A percentile compares a stretch with the other conserved stretches of the same genome.
phyloP scores from a whole-genome alignment of 371 early-diverging fungal genomes.

The Mortierella sp. region DNA sequence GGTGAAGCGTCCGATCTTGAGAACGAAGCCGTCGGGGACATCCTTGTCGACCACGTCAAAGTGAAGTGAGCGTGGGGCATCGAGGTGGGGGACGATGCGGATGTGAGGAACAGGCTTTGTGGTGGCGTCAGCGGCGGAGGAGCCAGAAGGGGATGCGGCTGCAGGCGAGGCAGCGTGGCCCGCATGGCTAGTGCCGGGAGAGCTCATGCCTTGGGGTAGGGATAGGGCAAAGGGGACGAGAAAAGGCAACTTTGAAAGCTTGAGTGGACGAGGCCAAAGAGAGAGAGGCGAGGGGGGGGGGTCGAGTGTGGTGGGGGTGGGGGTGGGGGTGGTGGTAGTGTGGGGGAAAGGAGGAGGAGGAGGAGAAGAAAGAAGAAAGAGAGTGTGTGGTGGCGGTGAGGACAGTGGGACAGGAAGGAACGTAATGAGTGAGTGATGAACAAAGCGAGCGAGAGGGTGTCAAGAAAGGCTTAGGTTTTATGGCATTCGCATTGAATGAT shows the following conservation, averaged over 20 bases:
- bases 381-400: not conserved
- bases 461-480: no score
- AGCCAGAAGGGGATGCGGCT: not conserved
- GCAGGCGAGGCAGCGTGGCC: constrained; percentile 4
- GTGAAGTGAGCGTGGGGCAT: constrained; percentile 77
- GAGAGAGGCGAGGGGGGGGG: not conserved
- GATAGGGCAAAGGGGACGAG: constrained; percentile 14
- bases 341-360: not conserved
- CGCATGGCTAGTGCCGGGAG: constrained; percentile 18
- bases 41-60: constrained; percentile 87
- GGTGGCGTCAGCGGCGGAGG: constrained; percentile 7
- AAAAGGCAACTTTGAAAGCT: constrained; percentile 15
- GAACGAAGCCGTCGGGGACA: constrained; percentile 69
- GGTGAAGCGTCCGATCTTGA: constrained; percentile 86
- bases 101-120: constrained; percentile 64
- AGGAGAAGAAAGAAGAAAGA: not conserved
- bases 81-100: constrained; percentile 83
- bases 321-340: not conserved
- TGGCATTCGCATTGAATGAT: no score
- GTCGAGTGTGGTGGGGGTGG: not conserved
- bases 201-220: constrained; percentile 16
- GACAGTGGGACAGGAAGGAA: not conserved
- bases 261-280: not conserved
- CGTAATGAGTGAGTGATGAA: not conserved
- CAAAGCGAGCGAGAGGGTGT: no score